Evolutionary conservation across 176 grass and related monocot genomes (phyloP).

Genomic region (Poa pratensis): DNA sequence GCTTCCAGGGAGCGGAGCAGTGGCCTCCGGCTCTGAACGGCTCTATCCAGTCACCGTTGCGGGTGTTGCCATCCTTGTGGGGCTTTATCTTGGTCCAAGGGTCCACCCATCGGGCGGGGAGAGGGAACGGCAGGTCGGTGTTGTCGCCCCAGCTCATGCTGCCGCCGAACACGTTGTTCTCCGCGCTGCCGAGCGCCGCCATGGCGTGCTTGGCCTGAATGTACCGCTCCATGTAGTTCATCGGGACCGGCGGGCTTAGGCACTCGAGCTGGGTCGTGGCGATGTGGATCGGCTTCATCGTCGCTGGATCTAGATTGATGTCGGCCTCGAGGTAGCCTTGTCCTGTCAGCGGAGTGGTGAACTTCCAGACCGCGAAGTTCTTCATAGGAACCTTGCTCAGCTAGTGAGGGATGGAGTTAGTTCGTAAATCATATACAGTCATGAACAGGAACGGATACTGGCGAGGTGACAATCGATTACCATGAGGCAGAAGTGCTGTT

Average conservation of each 20-base stretch:
- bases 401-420: not conserved
- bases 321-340: not conserved
- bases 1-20: not conserved
- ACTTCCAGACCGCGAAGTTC: not conserved
- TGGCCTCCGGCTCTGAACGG: not conserved
- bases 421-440: no score
- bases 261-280: constrained; percentile 15
- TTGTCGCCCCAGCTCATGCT: constrained; percentile 41
- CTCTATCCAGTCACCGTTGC: not conserved
- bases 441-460: not conserved
- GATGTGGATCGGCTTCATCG: constrained; percentile 4
- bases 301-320: not conserved
- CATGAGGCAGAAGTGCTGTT: constrained; percentile 4
- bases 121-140: constrained; percentile 32
- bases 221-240: constrained; percentile 18
- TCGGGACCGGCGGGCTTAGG: not conserved
- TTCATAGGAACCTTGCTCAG: not conserved
- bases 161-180: constrained; percentile 41
- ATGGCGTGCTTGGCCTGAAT: constrained; percentile 21
- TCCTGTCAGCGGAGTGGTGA: not conserved
- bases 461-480: not conserved
- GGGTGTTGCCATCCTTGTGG: not conserved
- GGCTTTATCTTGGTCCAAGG: constrained; percentile 2
- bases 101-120: not conserved
- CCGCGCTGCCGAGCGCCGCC: not conserved